Conservation (phyloP, 352 stramenopile genomes). For the Elongisporangium prolatum region DNA sequence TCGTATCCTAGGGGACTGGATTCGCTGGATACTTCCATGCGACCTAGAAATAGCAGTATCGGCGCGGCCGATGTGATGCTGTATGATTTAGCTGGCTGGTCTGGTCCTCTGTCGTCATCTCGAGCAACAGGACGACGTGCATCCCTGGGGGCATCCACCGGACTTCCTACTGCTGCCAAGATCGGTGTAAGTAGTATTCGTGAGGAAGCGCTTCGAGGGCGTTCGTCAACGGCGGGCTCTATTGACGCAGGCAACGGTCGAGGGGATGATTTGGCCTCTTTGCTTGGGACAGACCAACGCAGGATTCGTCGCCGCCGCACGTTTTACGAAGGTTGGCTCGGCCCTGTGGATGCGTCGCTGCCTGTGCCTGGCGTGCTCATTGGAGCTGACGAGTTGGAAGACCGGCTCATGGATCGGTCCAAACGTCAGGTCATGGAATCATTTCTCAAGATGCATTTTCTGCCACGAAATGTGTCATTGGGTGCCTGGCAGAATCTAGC, state of each 20-base stretch:
- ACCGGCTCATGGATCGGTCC: conserved; percentile 43
- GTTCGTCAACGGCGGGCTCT: conserved; percentile 43
- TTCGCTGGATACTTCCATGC: conserved; percentile 18
- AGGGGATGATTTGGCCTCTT: neutral
- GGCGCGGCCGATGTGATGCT: conserved; percentile 27
- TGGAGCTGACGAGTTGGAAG: conserved; percentile 56
- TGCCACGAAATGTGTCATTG: conserved; percentile 59
- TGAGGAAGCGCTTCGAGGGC: conserved; percentile 63
- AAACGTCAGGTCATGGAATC: conserved; percentile 30
- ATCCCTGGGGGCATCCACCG: neutral
- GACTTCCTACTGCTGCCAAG: neutral
- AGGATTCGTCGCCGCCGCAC: conserved; percentile 22
- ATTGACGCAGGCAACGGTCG: conserved; percentile 23
- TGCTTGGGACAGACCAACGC: conserved; percentile 12
- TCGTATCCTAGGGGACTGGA: conserved; percentile 14
- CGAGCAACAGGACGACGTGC: neutral
- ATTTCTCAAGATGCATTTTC: conserved; percentile 41
- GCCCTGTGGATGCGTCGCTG: conserved; percentile 65
- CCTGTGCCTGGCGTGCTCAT: conserved; percentile 70
- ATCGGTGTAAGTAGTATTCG: conserved; percentile 43
- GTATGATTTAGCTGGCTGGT: conserved; percentile 28
- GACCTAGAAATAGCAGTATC: conserved; percentile 18
- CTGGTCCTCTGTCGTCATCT: neutral
- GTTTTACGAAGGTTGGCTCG: conserved; percentile 70
- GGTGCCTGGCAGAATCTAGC: conserved; percentile 18